Conservation (phyloP, 2,329 filamentous ascomycete species). For the Pyrenochaeta sp. region DNA sequence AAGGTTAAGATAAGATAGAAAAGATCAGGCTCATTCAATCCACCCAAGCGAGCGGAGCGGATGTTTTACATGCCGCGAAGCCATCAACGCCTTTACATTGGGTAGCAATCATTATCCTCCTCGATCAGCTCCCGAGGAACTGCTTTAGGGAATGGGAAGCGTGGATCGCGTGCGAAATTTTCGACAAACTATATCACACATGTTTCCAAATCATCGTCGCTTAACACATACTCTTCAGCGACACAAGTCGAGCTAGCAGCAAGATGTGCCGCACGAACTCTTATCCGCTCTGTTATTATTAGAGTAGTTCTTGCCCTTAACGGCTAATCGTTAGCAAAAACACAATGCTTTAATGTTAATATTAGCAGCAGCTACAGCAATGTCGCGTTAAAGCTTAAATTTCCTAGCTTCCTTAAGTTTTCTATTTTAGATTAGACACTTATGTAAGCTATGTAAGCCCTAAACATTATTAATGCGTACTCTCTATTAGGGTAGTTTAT, state of each 20-base stretch:
- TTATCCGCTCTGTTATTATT: too few species aligned
- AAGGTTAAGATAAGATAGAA: too few species aligned
- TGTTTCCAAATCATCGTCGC: too few species aligned
- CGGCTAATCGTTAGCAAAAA: not conserved
- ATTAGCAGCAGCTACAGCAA: not conserved
- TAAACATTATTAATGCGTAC: conserved; percentile 7
- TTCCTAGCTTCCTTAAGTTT: not conserved
- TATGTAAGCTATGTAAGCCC: conserved; percentile 5
- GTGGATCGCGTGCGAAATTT: conserved; percentile 1
- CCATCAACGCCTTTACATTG: conserved; percentile 4
- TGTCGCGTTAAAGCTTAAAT: not conserved
- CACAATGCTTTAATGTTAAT: conserved; percentile 1
- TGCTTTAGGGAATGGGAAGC: conserved; percentile 1
- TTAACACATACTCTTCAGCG: too few species aligned
- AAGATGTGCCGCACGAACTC: too few species aligned
- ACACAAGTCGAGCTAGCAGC: too few species aligned
- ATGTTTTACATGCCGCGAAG: conserved; percentile 1
- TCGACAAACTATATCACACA: too few species aligned
- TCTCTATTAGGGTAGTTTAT: conserved; percentile 1
- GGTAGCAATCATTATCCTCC: conserved; percentile 4
- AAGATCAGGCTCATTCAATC: too few species aligned
- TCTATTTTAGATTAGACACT: conserved; percentile 2
- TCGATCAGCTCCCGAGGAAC: conserved; percentile 3
- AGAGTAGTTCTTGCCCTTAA: conserved; percentile 14
- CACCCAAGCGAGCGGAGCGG: not conserved